Base-by-base conservation (phyloP, 2,329 filamentous ascomycete genomes). In the Coleophoma crateriformis region DNA sequence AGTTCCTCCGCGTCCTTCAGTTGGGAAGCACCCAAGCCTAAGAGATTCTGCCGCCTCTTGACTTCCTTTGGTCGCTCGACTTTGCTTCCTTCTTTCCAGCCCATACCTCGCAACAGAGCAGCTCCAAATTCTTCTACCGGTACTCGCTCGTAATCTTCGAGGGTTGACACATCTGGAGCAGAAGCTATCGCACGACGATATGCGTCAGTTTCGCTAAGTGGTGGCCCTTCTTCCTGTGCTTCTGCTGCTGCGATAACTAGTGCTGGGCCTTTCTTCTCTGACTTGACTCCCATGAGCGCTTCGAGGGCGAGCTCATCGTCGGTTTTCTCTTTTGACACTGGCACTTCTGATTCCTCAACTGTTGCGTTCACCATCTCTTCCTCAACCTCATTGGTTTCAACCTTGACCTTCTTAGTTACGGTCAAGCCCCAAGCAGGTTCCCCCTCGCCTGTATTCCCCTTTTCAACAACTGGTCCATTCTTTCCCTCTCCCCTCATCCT, bases 51-150 rank as follows among this genome's bases (percentile, higher is more conserved):
- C 45, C 91, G 81, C 46, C 84, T 78, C 63, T 87, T 85, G 13
- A 84, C 75, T 15, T 83, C 72, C 54, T 81, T 84, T 34, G 83
- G 6, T 71, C 66, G 42, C 69, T 75, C 75, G 77, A 43, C 74
- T 70, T 53, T 76, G 72, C 48, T 82, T 79, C 54, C 62, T 67
- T 70, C 85, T 73, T 96, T 90, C 91, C 92, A 96, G 8, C 94
- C 94, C 88, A 97, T 96, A 10, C 91, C 90, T 33, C 91, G 83
- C 34, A 99, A 76, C 55, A 97, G 76, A 0, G 91, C 90, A 15
- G 90, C 87, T 7, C 94, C 94, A 57, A 97, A 99, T 60, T 96
- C 90, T 58, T 96, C 92, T 14, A 97, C 90, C 0, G 94, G 92
- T 54, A 96, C 86, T 12, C 86, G 84, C 51, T 87, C 85, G 69